phyloP scores from a whole-genome alignment of 768 basidiomycete genomes.

The Galerina sulciceps region DNA sequence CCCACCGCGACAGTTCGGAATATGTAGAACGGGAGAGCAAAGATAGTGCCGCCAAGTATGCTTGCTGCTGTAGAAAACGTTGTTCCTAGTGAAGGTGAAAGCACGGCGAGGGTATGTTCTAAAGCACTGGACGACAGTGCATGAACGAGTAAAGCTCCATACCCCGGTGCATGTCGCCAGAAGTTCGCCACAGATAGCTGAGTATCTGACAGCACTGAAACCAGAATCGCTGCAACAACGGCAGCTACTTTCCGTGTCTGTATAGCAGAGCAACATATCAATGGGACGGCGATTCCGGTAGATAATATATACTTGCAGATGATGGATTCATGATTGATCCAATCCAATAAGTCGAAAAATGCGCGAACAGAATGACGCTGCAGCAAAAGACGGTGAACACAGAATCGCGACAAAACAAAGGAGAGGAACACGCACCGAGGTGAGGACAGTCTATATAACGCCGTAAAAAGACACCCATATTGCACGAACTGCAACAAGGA shows the following conservation, averaged over 20 bases:
- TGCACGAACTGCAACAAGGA: slow-evolving; percentile 72
- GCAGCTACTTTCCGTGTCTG: slow-evolving; percentile 57
- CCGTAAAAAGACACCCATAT: slow-evolving; percentile 68
- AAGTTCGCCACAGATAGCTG: slow-evolving; percentile 41
- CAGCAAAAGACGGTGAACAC: slow-evolving; percentile 1
- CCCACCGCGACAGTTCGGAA: slow-evolving; percentile 64
- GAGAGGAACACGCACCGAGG: slow-evolving; percentile 52
- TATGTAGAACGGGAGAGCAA: slow-evolving; percentile 67
- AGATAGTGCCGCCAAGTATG: slow-evolving; percentile 63
- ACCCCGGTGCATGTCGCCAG: slow-evolving; percentile 59
- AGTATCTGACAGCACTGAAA: slow-evolving; percentile 65
- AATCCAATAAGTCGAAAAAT: slow-evolving; percentile 73
- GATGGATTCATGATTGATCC: slow-evolving; percentile 52
- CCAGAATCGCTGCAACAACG: slow-evolving; percentile 48
- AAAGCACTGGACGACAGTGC: slow-evolving; percentile 62
- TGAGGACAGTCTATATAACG: slow-evolving; percentile 69
- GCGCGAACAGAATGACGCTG: slow-evolving; percentile 72
- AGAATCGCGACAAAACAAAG: not conserved
- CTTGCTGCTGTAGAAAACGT: slow-evolving; percentile 60
- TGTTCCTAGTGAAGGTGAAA: slow-evolving; percentile 61
- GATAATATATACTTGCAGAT: slow-evolving; percentile 41
- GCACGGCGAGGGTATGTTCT: slow-evolving; percentile 62
- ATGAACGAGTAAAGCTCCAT: slow-evolving; percentile 66
- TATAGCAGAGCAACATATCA: not conserved
- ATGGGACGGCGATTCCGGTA: not conserved